These are phyloP conservation scores for Camptophora hylomeconis DNA, from an alignment of 2,329 filamentous ascomycete genomes.

Conservation along the genomic window DNA sequence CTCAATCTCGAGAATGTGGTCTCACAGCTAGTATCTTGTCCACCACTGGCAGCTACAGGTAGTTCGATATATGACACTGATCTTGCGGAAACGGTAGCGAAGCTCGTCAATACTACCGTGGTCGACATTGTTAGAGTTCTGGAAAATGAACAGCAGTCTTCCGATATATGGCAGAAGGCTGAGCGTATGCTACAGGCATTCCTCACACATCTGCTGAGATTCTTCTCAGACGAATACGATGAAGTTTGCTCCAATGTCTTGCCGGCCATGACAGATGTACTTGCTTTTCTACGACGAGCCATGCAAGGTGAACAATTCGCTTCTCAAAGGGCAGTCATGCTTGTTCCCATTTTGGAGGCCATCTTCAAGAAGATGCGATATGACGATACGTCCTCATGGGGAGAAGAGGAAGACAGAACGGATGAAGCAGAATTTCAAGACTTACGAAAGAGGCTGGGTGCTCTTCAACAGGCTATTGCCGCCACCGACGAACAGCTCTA, in stretches of 20 bases:
- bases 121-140: conserved; percentile 78
- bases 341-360: conserved; percentile 77
- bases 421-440: conserved; percentile 98
- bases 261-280: conserved; percentile 77
- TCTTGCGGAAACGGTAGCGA: conserved; percentile 85
- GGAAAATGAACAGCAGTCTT: conserved; percentile 50
- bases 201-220: conserved; percentile 74
- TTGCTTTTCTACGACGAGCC: conserved; percentile 79
- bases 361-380: conserved; percentile 96
- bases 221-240: conserved; percentile 96
- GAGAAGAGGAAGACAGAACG: conserved; percentile 83
- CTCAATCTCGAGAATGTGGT: conserved; percentile 79
- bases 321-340: conserved; percentile 62
- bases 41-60: conserved; percentile 64
- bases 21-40: conserved; percentile 70
- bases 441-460: conserved; percentile 74
- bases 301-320: conserved; percentile 52
- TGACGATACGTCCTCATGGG: conserved; percentile 88
- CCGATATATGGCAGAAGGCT: conserved; percentile 57
- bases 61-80: conserved; percentile 85
- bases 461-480: conserved; percentile 84
- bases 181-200: conserved; percentile 74
- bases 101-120: conserved; percentile 82
- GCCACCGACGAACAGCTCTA: conserved; percentile 80
- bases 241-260: conserved; percentile 96